Evolutionary conservation across 2,329 filamentous ascomycete species (phyloP).

Genomic region (Leptoxyphium fumago): DNA sequence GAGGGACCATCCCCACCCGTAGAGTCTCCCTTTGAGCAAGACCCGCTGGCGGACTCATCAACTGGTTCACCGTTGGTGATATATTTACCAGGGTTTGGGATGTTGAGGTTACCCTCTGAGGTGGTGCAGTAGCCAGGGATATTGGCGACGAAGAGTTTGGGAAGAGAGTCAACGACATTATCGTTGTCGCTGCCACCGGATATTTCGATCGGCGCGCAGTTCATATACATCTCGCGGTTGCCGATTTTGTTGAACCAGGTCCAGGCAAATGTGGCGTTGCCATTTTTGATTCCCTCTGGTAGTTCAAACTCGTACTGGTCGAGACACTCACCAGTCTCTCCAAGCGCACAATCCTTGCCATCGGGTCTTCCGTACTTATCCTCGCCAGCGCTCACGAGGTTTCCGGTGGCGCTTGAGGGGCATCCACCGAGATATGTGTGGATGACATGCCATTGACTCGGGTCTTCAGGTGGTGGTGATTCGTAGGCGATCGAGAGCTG

Average conservation of each 20-base stretch:
- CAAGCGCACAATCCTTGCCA: constrained; percentile 12
- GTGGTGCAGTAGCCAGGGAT: constrained; percentile 41
- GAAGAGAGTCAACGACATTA: constrained; percentile 40
- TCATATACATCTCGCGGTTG: constrained; percentile 93
- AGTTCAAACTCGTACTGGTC: constrained; percentile 52
- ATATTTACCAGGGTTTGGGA: constrained; percentile 50
- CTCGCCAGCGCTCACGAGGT: constrained; percentile 29
- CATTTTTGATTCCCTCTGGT: constrained; percentile 52
- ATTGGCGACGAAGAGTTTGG: constrained; percentile 62
- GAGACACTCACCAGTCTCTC: constrained; percentile 2
- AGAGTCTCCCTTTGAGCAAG: background rate
- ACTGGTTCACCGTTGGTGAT: constrained; percentile 25
- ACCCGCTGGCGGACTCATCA: constrained; percentile 4
- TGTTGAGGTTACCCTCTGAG: constrained; percentile 44
- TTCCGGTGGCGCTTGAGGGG: constrained; percentile 46
- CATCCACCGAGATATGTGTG: constrained; percentile 79
- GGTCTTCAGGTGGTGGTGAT: constrained; percentile 38
- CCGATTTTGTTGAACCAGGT: constrained; percentile 83
- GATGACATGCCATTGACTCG: constrained; percentile 74
- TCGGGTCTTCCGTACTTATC: constrained; percentile 15
- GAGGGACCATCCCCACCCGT: background rate
- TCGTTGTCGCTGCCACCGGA: constrained; percentile 37
- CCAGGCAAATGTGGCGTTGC: constrained; percentile 69
- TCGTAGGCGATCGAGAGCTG: constrained; percentile 80
- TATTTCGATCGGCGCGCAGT: constrained; percentile 64